A percentile compares a stretch with the other conserved stretches of the same genome.
phyloP scores from a whole-genome alignment of 306 rosid species.

The Vigna mungo region DNA sequence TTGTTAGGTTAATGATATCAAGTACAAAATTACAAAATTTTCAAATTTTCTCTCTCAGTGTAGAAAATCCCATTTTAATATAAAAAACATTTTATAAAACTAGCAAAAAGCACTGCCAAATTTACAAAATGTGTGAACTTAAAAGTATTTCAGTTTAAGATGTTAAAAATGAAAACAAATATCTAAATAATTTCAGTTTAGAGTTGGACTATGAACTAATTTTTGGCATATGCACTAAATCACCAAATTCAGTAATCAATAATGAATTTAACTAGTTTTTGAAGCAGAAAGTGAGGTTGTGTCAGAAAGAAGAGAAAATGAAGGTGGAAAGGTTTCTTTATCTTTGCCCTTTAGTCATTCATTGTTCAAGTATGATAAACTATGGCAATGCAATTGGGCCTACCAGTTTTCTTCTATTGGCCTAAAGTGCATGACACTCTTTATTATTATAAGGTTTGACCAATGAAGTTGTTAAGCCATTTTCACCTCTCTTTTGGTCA shows the following conservation, averaged over 20 bases:
- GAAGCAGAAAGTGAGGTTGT: conserved; percentile 15
- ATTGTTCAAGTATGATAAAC: conserved; percentile 28
- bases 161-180: too few relatives aligned
- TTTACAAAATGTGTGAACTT: too few relatives aligned
- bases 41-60: too few relatives aligned
- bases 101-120: too few relatives aligned
- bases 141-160: too few relatives aligned
- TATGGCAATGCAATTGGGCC: conserved; percentile 31
- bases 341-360: conserved; percentile 24
- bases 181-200: too few relatives aligned
- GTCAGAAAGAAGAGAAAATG: background rate
- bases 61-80: too few relatives aligned
- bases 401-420: conserved; percentile 25
- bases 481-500: conserved; percentile 41
- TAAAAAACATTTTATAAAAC: too few relatives aligned
- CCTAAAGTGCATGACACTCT: conserved; percentile 19
- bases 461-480: conserved; percentile 38
- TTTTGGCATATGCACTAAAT: too few relatives aligned
- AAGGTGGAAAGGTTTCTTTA: background rate
- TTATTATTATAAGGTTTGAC: conserved; percentile 23
- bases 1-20: too few relatives aligned
- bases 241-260: background rate
- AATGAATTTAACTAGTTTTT: conserved; percentile 26
- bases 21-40: too few relatives aligned
- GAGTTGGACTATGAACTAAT: too few relatives aligned